These are phyloP conservation scores for Blastocystis hominis DNA, from an alignment of 352 stramenopile genomes.

Conservation along the genomic window DNA sequence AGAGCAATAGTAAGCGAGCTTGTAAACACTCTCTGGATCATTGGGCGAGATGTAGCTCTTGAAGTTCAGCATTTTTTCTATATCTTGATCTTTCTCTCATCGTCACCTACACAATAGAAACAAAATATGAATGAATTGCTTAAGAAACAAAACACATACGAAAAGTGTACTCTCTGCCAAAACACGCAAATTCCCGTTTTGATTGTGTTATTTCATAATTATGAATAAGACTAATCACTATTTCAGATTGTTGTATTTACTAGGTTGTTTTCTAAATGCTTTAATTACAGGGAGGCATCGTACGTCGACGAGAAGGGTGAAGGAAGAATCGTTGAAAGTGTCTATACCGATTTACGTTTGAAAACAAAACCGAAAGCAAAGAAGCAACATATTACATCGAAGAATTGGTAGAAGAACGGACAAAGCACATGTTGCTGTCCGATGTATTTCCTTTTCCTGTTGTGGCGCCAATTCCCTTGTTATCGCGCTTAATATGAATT, in stretches of 20 bases:
- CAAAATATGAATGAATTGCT: background rate
- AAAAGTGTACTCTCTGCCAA: background rate
- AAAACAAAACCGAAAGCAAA: background rate
- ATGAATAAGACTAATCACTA: background rate
- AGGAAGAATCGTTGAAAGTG: background rate
- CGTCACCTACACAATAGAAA: background rate
- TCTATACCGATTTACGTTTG: background rate
- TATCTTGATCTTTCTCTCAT: background rate
- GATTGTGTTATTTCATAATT: background rate
- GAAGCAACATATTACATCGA: background rate
- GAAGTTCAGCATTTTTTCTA: background rate
- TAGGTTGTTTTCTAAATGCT: background rate
- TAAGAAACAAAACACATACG: constrained; percentile 20
- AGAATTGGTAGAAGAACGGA: background rate
- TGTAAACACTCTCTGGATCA: constrained; percentile 18
- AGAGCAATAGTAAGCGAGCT: background rate
- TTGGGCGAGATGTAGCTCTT: background rate
- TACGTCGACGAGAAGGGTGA: background rate
- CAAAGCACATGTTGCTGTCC: constrained; percentile 15
- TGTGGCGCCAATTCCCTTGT: constrained; percentile 33
- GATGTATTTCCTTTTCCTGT: background rate
- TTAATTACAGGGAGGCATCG: no score
- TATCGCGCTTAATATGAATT: constrained; percentile 56
- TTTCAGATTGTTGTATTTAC: background rate
- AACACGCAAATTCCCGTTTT: constrained; percentile 11